These are phyloP conservation scores for Entomortierella lignicola DNA, from an alignment of 192 early-diverging fungal genomes.

Conservation along the genomic window DNA sequence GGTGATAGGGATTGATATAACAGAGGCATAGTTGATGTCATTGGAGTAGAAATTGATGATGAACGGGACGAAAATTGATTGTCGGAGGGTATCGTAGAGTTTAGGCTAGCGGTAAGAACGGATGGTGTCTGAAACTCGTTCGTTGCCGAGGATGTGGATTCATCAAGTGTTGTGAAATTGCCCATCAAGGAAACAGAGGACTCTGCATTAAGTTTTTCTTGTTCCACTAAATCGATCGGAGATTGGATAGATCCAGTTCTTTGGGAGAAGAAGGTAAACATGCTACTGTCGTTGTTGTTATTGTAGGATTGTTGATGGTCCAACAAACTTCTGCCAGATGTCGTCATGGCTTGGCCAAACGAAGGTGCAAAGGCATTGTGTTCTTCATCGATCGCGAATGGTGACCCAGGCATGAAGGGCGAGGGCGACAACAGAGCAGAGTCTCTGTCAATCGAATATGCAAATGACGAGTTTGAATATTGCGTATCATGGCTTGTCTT, in stretches of 20 bases:
- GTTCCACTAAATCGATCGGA: neutral
- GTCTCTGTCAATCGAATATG: slow-evolving; percentile 6
- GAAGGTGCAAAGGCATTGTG: slow-evolving; percentile 26
- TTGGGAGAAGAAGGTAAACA: neutral
- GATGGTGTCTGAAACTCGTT: neutral
- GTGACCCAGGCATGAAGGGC: slow-evolving; percentile 51
- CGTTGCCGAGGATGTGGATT: slow-evolving; percentile 17
- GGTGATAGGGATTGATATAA: slow-evolving; percentile 7
- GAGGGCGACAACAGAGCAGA: slow-evolving; percentile 5
- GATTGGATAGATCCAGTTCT: slow-evolving; percentile 9
- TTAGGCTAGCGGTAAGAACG: neutral
- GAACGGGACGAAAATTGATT: slow-evolving; percentile 7
- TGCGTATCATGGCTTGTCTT: slow-evolving; percentile 38
- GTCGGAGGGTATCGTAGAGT: neutral
- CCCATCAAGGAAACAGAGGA: slow-evolving; percentile 29
- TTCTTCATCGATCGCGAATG: slow-evolving; percentile 34
- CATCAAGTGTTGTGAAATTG: slow-evolving; percentile 36
- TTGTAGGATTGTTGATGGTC: neutral
- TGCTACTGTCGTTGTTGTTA: neutral
- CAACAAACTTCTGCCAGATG: neutral
- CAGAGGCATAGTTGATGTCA: neutral
- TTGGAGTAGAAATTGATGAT: slow-evolving; percentile 21
- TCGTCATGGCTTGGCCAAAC: slow-evolving; percentile 17
- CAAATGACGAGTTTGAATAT: neutral
- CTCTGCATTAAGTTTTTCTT: slow-evolving; percentile 14